Conservation (phyloP, 1,284 basidiomycete species). For the Trichosporon faecale region DNA sequence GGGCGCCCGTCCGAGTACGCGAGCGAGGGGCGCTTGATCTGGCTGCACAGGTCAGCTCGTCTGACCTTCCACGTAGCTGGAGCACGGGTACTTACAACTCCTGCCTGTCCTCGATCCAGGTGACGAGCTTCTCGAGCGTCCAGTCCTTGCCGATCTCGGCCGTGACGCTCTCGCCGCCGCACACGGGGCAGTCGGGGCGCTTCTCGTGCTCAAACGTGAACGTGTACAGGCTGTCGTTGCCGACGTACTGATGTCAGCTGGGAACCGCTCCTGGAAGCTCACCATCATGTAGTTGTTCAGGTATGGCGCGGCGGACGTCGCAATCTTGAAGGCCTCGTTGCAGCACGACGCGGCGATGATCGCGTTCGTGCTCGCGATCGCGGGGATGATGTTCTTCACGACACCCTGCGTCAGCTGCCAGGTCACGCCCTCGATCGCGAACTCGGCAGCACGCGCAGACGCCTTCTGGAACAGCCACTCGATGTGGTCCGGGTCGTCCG, state of each 20-base stretch:
- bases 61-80: not conserved
- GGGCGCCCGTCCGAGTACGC: slow-evolving; percentile 62
- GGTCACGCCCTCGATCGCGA: slow-evolving; percentile 95
- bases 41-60: slow-evolving; percentile 56
- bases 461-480: slow-evolving; percentile 86
- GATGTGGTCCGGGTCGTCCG: slow-evolving; percentile 95
- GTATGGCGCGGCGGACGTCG: slow-evolving; percentile 87
- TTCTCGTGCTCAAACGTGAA: slow-evolving; percentile 96
- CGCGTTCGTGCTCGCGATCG: slow-evolving; percentile 93
- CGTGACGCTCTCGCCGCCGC: slow-evolving; percentile 82
- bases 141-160: slow-evolving; percentile 65
- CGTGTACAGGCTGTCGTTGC: slow-evolving; percentile 94
- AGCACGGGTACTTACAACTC: slow-evolving; percentile 65
- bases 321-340: slow-evolving; percentile 98
- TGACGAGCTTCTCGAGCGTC: slow-evolving; percentile 80
- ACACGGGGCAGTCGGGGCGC: slow-evolving; percentile 91
- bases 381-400: slow-evolving; percentile 99
- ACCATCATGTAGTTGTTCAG: slow-evolving; percentile 99
- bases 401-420: slow-evolving; percentile 98
- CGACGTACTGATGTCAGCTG: slow-evolving; percentile 59
- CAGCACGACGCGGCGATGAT: slow-evolving; percentile 97
- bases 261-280: not conserved
- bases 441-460: slow-evolving; percentile 75
- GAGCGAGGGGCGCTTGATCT: slow-evolving; percentile 88
- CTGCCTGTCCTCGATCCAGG: slow-evolving; percentile 76